Conservation (phyloP, 345 rosid genomes). For the Ricinus communis region DNA sequence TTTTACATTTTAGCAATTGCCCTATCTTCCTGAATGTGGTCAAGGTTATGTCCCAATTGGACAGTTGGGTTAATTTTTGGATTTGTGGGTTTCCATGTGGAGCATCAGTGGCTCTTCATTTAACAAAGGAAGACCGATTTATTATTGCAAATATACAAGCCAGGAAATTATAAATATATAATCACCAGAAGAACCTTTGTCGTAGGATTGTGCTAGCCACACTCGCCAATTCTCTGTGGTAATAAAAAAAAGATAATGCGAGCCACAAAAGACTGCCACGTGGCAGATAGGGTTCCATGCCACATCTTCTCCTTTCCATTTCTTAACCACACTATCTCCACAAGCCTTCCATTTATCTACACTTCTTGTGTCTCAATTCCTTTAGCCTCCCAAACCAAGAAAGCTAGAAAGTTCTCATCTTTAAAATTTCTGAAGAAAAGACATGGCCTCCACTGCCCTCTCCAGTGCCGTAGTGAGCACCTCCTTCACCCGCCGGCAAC, state of each 20-base stretch:
- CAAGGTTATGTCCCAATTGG: no score
- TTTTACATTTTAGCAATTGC: no score
- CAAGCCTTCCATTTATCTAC: constrained; percentile 27
- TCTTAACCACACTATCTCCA: constrained; percentile 28
- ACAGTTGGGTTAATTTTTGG: no score
- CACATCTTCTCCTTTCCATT: constrained; percentile 17
- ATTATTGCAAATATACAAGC: background rate
- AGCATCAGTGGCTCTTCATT: no score
- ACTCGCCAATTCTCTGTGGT: constrained; percentile 20
- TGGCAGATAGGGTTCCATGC: constrained; percentile 47
- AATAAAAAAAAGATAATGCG: constrained; percentile 49
- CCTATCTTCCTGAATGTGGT: no score
- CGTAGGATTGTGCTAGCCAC: constrained; percentile 35
- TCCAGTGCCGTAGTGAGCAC: constrained; percentile 64
- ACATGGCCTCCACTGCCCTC: constrained; percentile 60
- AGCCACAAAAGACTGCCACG: constrained; percentile 53
- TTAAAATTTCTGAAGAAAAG: background rate
- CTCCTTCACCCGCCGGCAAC: constrained; percentile 50
- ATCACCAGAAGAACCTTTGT: background rate
- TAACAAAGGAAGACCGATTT: no score
- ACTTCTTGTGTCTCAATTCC: background rate
- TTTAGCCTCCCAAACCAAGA: background rate
- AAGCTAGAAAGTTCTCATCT: background rate
- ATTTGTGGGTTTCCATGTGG: no score
- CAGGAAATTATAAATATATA: background rate